Percentiles rank a stretch among this genome's conserved stretches.
These are phyloP conservation scores for Crithidia thermophila DNA, from an alignment of 208 protist species.

Conservation along the genomic window DNA sequence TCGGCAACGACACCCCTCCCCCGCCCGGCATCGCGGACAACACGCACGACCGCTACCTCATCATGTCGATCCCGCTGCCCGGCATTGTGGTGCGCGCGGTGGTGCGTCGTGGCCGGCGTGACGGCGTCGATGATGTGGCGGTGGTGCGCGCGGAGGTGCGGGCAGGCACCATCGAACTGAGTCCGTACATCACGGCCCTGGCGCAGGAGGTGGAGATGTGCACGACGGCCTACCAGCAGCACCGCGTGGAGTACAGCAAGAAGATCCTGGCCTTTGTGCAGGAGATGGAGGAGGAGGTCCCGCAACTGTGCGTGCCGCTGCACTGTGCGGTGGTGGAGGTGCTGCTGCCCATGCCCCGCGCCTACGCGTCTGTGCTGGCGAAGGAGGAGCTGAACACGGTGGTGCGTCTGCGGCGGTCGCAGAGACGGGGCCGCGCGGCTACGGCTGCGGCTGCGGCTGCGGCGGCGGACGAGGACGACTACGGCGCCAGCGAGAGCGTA, in stretches of 20 bases:
- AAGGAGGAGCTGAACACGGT: slow-evolving; percentile 29
- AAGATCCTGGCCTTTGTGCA: slow-evolving; percentile 39
- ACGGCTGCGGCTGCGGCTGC: background rate
- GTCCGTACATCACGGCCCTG: slow-evolving; percentile 66
- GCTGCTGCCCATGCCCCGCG: slow-evolving; percentile 73
- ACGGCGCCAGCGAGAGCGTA: background rate
- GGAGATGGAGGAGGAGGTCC: slow-evolving; percentile 43
- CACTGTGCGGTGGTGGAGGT: slow-evolving; percentile 61
- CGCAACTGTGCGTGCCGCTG: slow-evolving; percentile 30
- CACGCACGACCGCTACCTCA: slow-evolving; percentile 40
- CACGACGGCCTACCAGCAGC: slow-evolving; percentile 29
- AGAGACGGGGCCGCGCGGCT: background rate
- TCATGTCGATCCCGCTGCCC: slow-evolving; percentile 70
- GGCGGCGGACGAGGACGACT: background rate
- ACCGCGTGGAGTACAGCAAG: slow-evolving; percentile 25
- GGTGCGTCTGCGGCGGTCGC: slow-evolving; percentile 24
- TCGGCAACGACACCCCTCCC: background rate
- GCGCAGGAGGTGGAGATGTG: slow-evolving; percentile 75
- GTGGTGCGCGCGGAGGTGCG: slow-evolving; percentile 67
- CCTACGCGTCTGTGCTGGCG: slow-evolving; percentile 43
- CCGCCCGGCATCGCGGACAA: slow-evolving; percentile 8
- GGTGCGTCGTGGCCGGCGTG: slow-evolving; percentile 13
- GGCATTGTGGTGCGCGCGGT: slow-evolving; percentile 40
- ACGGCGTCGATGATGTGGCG: slow-evolving; percentile 34
- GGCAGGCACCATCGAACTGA: slow-evolving; percentile 68